phyloP scores from a whole-genome alignment of 148 eudicot species.

The Cornus suecica region DNA sequence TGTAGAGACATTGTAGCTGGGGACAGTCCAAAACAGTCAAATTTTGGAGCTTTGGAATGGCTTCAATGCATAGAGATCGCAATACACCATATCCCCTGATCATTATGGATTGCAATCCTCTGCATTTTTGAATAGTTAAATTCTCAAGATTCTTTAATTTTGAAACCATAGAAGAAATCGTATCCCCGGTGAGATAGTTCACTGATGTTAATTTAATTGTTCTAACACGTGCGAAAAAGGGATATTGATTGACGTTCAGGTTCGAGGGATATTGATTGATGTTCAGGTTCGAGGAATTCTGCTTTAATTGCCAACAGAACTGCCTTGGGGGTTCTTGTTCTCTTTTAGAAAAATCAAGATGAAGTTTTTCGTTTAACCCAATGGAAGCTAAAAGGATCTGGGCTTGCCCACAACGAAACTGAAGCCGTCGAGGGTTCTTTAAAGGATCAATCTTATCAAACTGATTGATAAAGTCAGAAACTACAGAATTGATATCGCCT shows the following conservation, averaged over 20 bases:
- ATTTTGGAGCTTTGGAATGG: neutral
- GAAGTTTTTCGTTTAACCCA: conserved; percentile 15
- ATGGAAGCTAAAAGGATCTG: conserved; percentile 9
- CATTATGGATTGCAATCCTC: neutral
- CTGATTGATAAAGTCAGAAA: conserved; percentile 1
- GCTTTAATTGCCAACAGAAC: conserved; percentile 9
- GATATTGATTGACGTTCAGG: neutral
- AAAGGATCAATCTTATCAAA: conserved; percentile 13
- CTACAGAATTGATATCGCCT: conserved; percentile 2
- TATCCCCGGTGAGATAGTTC: conserved; percentile 7
- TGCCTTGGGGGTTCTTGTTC: conserved; percentile 2
- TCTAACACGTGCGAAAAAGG: neutral
- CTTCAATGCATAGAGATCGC: conserved; percentile 9
- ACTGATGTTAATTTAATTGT: conserved; percentile 20
- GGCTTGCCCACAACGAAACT: neutral
- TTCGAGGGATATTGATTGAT: too few relatives aligned
- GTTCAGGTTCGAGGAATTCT: too few relatives aligned
- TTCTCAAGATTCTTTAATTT: conserved; percentile 16
- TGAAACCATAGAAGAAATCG: conserved; percentile 10
- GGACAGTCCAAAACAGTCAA: neutral
- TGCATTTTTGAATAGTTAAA: conserved; percentile 3
- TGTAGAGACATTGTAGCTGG: neutral
- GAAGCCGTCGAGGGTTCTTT: conserved; percentile 12
- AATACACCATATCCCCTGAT: neutral
- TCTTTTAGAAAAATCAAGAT: conserved; percentile 21